Evolutionary conservation across 2,329 filamentous ascomycete genomes (phyloP), one percentile per base, ranked within the genome.

Genomic region (Aspergillus sp.): DNA sequence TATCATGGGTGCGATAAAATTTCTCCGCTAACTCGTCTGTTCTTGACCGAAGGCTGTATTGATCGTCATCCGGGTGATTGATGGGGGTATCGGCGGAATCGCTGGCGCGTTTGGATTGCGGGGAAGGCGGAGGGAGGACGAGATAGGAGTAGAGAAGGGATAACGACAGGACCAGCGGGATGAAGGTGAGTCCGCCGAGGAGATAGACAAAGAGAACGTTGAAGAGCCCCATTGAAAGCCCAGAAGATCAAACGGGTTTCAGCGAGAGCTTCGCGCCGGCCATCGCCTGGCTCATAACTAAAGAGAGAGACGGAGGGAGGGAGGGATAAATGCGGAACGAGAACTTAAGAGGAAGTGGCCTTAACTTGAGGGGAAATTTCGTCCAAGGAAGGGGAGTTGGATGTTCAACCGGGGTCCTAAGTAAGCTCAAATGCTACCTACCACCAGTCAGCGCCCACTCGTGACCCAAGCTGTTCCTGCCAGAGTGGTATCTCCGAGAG

Each of bases 111-210:
- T 61, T 44, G 40, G 54, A 45, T 21, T 52, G 56, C 19, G 64
- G 77, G 67, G 46, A 60, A 39, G 66, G 63, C 43, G 62, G 59
- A 21, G 90, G 89, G 53, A 91, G 82, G 12, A 86, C 86, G 57
- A 88, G 77, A 78, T 92, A 87, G 64, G 85, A 85, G 73, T 92
- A 85, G 35, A 86, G 71, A 53, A 93, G 70, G 56, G 90, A 67
- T 48, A 83, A 74, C 46, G 77, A 71, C 52, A 93, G 62, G 59
- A 92, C 67, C 3, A 96, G 79, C 31, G 93, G 93, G 58, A 96
- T 72, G 72, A 97, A 93, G 57, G 93, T 96, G 70, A 97, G 73
- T 68, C 93, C 93, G 75, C 93, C 93, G 58, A 96, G 77, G 64
- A 96, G 73, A 81, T 96, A 97, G 73, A 89, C 83, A 70, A 89